phyloP scores from a whole-genome alignment of 2,329 filamentous ascomycete genomes.

The Sarocladiaceae sp. region DNA sequence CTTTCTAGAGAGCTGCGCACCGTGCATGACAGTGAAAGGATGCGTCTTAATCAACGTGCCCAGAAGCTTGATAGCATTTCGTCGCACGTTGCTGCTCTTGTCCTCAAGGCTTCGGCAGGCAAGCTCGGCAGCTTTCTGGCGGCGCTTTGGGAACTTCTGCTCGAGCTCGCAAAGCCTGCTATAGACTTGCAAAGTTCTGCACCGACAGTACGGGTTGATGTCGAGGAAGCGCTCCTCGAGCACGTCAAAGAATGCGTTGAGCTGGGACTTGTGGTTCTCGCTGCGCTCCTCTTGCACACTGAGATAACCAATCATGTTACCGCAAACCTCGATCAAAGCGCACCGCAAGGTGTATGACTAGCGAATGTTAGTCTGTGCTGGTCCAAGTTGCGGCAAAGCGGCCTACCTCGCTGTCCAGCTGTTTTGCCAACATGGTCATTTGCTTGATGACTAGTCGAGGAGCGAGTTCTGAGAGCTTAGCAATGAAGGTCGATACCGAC shows the following conservation, averaged over 20 bases:
- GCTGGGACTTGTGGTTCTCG: constrained; percentile 89
- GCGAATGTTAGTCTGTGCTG: constrained; percentile 16
- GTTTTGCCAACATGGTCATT: constrained; percentile 90
- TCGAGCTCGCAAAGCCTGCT: constrained; percentile 89
- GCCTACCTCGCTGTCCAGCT: constrained; percentile 82
- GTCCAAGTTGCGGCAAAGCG: no score
- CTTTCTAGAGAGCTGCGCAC: constrained; percentile 73
- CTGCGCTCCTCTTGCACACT: constrained; percentile 86
- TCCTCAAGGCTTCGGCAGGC: constrained; percentile 88
- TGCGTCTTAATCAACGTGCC: constrained; percentile 87
- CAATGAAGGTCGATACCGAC: constrained; percentile 88
- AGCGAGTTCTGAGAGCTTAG: constrained; percentile 86
- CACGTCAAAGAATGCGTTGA: constrained; percentile 95
- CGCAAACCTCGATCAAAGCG: constrained; percentile 92
- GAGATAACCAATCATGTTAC: constrained; percentile 86
- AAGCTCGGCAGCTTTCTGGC: constrained; percentile 81
- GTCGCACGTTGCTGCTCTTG: constrained; percentile 94
- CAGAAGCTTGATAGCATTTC: constrained; percentile 90
- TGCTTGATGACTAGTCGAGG: constrained; percentile 94
- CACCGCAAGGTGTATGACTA: constrained; percentile 89
- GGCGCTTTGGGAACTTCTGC: constrained; percentile 87
- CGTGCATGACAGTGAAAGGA: constrained; percentile 87
- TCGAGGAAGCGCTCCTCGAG: constrained; percentile 94
- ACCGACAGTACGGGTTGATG: constrained; percentile 92
- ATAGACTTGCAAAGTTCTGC: constrained; percentile 87